A percentile compares a stretch with the other conserved stretches of the same genome.
Conservation (phyloP, 2,329 filamentous ascomycete genomes). For the Nannizziopsis barbatae region DNA sequence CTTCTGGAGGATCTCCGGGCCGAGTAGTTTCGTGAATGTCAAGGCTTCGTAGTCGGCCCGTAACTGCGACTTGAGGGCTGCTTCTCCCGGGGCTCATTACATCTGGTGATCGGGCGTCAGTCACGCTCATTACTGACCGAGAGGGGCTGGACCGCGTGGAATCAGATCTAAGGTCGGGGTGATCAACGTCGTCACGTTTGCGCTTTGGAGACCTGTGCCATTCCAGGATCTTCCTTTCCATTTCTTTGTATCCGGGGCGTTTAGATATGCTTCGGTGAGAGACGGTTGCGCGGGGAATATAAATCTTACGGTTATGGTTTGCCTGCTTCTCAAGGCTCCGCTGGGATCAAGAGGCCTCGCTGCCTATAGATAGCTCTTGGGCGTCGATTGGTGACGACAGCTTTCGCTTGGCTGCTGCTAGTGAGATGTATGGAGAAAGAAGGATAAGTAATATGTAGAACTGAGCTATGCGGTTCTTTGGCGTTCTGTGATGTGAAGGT, state of each 20-base stretch:
- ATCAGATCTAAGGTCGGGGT: constrained; percentile 22
- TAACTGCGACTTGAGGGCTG: constrained; percentile 31
- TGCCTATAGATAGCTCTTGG: no score
- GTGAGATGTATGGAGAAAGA: no score
- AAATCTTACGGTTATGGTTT: background rate
- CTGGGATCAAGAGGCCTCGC: no score
- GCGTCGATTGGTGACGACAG: no score
- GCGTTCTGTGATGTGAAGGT: no score
- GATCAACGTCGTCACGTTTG: constrained; percentile 27
- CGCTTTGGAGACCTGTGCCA: constrained; percentile 26
- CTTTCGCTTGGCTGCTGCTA: no score
- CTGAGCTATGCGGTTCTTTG: no score
- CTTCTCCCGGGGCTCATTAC: constrained; percentile 20
- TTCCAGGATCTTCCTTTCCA: background rate
- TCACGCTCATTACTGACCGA: constrained; percentile 23
- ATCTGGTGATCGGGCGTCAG: constrained; percentile 22
- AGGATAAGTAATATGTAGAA: no score
- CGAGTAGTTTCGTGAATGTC: constrained; percentile 25
- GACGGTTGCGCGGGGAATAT: no score
- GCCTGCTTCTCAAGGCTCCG: background rate
- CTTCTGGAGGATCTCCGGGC: background rate
- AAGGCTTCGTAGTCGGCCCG: constrained; percentile 31
- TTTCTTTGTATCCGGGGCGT: background rate
- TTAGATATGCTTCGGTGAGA: background rate
- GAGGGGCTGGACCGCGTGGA: constrained; percentile 26